Conservation (phyloP, 805 yeast genomes). For the Kregervanrija pseudodelftensis region DNA sequence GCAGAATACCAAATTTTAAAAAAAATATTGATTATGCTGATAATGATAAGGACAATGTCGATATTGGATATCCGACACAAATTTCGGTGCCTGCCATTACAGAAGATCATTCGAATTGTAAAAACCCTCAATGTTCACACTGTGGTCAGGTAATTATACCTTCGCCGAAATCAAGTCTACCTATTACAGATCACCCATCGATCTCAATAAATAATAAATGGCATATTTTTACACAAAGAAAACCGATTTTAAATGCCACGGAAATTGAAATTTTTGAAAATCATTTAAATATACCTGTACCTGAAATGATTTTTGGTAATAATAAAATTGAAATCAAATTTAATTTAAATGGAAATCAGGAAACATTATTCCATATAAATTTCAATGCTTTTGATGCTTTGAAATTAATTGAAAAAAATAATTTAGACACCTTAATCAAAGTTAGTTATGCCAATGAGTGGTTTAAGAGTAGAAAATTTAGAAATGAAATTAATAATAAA, state of each 20-base stretch:
- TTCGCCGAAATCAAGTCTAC: conserved; percentile 59
- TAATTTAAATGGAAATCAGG: conserved; percentile 16
- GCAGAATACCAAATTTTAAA: conserved; percentile 2
- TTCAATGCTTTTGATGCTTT: conserved; percentile 79
- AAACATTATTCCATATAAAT: conserved; percentile 31
- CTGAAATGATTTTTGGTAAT: conserved; percentile 96
- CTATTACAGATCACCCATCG: conserved; percentile 60
- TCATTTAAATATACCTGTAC: conserved; percentile 70
- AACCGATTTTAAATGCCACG: conserved; percentile 66
- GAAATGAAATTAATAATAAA: conserved; percentile 16
- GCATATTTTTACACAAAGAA: conserved; percentile 65
- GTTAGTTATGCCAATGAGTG: conserved; percentile 88
- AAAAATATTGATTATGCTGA: too few species aligned
- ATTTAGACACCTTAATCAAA: conserved; percentile 35
- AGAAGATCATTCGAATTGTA: conserved; percentile 13
- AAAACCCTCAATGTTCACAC: conserved; percentile 39
- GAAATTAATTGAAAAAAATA: conserved; percentile 44
- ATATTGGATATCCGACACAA: neutral
- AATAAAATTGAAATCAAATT: conserved; percentile 45
- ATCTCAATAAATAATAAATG: conserved; percentile 58
- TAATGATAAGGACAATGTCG: too few species aligned
- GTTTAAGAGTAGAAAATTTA: conserved; percentile 38
- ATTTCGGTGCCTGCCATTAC: conserved; percentile 14
- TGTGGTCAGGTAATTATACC: conserved; percentile 78
- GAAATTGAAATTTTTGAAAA: conserved; percentile 67